phyloP scores from a whole-genome alignment of 208 protist species.

The Acanthamoeba royreba region DNA sequence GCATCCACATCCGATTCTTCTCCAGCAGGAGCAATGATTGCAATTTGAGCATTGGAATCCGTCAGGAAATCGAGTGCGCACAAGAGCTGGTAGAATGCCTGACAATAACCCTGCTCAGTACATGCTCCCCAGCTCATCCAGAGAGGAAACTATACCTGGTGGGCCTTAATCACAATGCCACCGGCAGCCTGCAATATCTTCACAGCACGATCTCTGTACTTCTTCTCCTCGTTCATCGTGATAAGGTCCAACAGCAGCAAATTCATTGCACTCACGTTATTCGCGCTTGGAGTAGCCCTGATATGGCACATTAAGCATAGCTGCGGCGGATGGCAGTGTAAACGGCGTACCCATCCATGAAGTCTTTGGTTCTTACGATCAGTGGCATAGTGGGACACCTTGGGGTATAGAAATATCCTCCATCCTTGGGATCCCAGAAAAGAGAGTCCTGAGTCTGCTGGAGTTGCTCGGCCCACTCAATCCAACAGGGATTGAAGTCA shows the following conservation, averaged over 20 bases:
- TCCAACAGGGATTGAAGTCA: not conserved
- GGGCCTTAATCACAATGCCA: not conserved
- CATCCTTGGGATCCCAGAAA: not conserved
- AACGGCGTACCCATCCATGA: not conserved
- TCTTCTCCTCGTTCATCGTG: not conserved
- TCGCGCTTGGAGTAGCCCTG: not conserved
- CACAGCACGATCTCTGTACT: not conserved
- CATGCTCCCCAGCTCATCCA: not conserved
- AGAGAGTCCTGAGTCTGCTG: not conserved
- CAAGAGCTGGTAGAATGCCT: not conserved
- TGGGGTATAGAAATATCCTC: conserved; percentile 19
- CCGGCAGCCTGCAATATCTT: not conserved
- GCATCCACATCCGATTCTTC: not conserved
- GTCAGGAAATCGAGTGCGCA: not conserved
- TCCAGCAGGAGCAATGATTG: not conserved
- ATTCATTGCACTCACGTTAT: not conserved
- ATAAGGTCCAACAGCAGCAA: not conserved
- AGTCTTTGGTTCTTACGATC: not conserved
- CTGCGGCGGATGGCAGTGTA: not conserved
- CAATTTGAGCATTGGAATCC: not conserved
- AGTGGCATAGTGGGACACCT: not conserved
- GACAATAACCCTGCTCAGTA: no score
- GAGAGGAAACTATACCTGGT: not conserved
- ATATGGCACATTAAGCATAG: not conserved
- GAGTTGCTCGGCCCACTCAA: not conserved